These are phyloP conservation scores for Caloboletus inedulis DNA, from an alignment of 1,284 basidiomycete species.

Conservation along the genomic window DNA sequence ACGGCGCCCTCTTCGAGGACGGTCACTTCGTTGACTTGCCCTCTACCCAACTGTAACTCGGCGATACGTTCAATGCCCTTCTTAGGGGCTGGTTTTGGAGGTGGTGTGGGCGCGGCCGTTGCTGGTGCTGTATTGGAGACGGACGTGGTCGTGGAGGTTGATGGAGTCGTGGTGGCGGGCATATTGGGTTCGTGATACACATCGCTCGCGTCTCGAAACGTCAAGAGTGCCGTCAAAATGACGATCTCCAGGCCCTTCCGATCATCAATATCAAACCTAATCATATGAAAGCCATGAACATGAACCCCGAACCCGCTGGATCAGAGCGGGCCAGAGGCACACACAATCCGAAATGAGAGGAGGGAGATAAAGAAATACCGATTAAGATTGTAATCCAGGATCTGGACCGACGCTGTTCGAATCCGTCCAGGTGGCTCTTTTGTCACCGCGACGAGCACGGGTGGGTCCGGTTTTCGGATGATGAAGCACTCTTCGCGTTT, in stretches of 20 bases:
- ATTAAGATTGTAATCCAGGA: slow-evolving; percentile 83
- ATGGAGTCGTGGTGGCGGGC: slow-evolving; percentile 7
- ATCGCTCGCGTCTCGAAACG: slow-evolving; percentile 73
- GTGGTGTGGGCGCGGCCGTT: slow-evolving; percentile 40
- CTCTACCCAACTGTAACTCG: slow-evolving; percentile 60
- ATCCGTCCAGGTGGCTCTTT: slow-evolving; percentile 68
- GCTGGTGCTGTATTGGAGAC: background rate
- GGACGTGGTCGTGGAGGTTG: slow-evolving; percentile 5
- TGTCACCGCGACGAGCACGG: slow-evolving; percentile 75
- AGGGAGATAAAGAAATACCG: slow-evolving; percentile 41
- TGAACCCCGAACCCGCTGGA: background rate
- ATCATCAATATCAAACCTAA: slow-evolving; percentile 79
- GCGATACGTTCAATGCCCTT: slow-evolving; percentile 63
- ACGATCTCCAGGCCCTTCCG: slow-evolving; percentile 81
- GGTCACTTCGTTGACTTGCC: slow-evolving; percentile 71
- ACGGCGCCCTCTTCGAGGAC: slow-evolving; percentile 63
- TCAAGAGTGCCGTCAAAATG: slow-evolving; percentile 69
- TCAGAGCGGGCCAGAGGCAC: background rate
- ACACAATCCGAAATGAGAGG: background rate
- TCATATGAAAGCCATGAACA: background rate
- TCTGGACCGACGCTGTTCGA: slow-evolving; percentile 67
- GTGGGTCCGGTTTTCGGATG: slow-evolving; percentile 80
- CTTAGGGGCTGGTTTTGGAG: slow-evolving; percentile 61
- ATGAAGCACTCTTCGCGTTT: slow-evolving; percentile 78
- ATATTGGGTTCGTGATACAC: slow-evolving; percentile 39